These are phyloP conservation scores for Paraglomus occultum DNA, from an alignment of 192 early-diverging fungal species.

Conservation along the genomic window DNA sequence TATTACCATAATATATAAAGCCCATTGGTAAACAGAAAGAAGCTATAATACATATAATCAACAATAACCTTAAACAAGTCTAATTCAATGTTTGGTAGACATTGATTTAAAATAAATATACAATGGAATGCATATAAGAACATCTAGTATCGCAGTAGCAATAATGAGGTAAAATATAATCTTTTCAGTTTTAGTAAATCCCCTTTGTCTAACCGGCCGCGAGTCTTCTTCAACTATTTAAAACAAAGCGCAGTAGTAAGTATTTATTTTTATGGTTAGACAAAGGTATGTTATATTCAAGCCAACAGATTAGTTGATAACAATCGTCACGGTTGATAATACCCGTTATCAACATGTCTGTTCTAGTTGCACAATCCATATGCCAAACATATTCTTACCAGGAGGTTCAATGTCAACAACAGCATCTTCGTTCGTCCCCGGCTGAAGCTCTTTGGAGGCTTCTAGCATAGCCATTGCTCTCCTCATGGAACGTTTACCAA, in stretches of 20 bases:
- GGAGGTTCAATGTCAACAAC: conserved; percentile 20
- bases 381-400: conserved; percentile 31
- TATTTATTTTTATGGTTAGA: no score
- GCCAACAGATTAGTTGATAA: not conserved
- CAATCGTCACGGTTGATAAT: not conserved
- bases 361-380: conserved; percentile 13
- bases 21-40: no score
- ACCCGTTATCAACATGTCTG: not conserved
- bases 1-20: no score
- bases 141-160: conserved; percentile 32
- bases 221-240: conserved; percentile 13
- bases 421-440: conserved; percentile 26
- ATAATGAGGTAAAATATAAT: conserved; percentile 35
- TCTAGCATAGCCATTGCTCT: conserved; percentile 41
- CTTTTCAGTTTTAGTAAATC: conserved; percentile 41
- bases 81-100: no score
- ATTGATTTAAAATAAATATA: conserved; percentile 36
- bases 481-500: conserved; percentile 43
- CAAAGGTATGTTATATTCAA: no score
- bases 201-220: conserved; percentile 3
- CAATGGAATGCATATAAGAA: conserved; percentile 37
- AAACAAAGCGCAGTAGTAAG: not conserved
- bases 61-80: no score
- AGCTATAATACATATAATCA: no score
- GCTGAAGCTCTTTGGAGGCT: conserved; percentile 24